These are phyloP conservation scores for Paracamarosporium sp. DNA, from an alignment of 2,329 filamentous ascomycete species.

Conservation along the genomic window DNA sequence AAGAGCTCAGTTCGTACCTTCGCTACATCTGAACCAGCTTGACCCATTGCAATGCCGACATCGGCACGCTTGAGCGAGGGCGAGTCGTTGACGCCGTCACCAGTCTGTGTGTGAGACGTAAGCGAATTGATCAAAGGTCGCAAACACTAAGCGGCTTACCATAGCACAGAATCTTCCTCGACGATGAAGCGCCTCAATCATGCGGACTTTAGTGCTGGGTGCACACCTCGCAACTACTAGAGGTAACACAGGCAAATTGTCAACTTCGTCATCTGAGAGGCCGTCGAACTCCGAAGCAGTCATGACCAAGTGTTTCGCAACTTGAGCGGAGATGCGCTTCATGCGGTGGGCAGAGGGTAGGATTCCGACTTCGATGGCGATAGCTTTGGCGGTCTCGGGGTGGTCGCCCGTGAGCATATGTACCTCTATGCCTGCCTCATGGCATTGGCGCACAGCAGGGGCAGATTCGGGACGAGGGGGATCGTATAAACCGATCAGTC, in stretches of 20 bases:
- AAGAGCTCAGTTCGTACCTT: no score
- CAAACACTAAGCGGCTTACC: constrained; percentile 3
- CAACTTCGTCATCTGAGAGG: constrained; percentile 51
- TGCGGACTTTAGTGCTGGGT: constrained; percentile 54
- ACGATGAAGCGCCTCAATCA: constrained; percentile 46
- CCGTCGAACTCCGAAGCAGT: constrained; percentile 50
- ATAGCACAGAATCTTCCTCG: constrained; percentile 27
- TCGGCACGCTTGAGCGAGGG: constrained; percentile 24
- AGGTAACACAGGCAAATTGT: constrained; percentile 47
- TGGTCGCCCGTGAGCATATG: constrained; percentile 58
- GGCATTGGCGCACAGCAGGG: constrained; percentile 47
- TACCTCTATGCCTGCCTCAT: constrained; percentile 48
- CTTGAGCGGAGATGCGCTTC: constrained; percentile 43
- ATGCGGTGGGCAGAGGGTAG: constrained; percentile 43
- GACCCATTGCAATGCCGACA: constrained; percentile 31
- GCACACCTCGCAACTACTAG: constrained; percentile 53
- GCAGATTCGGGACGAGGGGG: constrained; percentile 83
- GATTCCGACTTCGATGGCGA: constrained; percentile 52
- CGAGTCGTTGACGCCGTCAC: constrained; percentile 32
- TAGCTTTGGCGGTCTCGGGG: constrained; percentile 53
- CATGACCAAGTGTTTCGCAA: constrained; percentile 38
- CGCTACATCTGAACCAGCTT: constrained; percentile 19
- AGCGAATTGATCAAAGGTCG: no score
- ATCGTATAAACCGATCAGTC: constrained; percentile 84
- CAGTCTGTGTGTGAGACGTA: no score